A percentile compares a stretch with the other conserved stretches of the same genome.
phyloP scores from a whole-genome alignment of 2,329 filamentous ascomycete genomes.

The Penicillium digitatum region DNA sequence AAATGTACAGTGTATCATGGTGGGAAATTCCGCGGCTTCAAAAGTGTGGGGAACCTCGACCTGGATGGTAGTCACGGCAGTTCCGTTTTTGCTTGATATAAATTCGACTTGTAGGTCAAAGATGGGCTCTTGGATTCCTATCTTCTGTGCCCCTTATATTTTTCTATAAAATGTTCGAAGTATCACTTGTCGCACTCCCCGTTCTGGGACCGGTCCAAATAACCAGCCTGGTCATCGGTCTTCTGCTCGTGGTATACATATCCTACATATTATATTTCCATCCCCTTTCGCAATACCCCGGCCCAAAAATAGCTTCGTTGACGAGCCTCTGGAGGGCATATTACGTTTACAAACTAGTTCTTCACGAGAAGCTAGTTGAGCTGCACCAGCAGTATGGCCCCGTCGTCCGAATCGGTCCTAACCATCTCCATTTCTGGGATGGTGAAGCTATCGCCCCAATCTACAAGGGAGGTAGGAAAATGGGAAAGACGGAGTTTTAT shows the following conservation, averaged over 20 bases:
- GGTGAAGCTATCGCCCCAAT: conserved; percentile 11
- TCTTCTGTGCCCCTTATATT: not conserved
- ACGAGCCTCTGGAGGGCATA: conserved; percentile 5
- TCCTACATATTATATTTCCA: not conserved
- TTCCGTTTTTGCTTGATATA: not conserved
- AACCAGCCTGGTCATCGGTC: not conserved
- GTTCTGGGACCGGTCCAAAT: not conserved
- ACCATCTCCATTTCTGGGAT: conserved; percentile 15
- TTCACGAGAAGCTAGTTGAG: conserved; percentile 7
- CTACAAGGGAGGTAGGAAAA: conserved; percentile 12
- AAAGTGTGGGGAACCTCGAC: not conserved
- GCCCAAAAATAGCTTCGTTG: conserved; percentile 1
- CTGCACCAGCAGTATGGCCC: not conserved
- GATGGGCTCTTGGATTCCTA: not conserved
- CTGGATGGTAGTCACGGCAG: not conserved
- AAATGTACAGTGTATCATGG: not conserved
- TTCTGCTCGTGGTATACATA: not conserved
- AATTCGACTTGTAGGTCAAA: too few relatives aligned
- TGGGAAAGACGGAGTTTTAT: conserved; percentile 13
- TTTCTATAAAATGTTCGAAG: not conserved
- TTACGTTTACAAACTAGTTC: conserved; percentile 1
- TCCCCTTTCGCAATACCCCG: not conserved
- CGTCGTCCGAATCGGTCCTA: conserved; percentile 6
- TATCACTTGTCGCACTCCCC: not conserved
- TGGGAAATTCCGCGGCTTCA: not conserved